Percentiles rank a stretch among this genome's conserved stretches.
These are phyloP conservation scores for Escovopsis sp. DNA, from an alignment of 2,329 filamentous ascomycete genomes.

Conservation along the genomic window DNA sequence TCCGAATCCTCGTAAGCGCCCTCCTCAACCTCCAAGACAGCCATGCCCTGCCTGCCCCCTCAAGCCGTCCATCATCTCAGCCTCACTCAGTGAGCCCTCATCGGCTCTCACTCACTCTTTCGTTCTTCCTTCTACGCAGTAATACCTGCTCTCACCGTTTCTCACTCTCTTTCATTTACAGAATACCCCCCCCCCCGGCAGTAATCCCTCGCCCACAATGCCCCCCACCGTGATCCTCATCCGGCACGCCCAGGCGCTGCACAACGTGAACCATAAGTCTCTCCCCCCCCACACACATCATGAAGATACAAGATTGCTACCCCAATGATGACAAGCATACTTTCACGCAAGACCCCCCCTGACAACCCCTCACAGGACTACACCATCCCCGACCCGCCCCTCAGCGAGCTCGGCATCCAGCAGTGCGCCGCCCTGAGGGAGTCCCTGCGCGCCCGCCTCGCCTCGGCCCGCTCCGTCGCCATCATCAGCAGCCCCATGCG, in stretches of 20 bases:
- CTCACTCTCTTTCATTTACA: no score
- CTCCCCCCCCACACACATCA: not conserved
- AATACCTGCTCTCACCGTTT: no score
- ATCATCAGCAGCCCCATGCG: conserved; percentile 52
- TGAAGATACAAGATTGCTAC: no score
- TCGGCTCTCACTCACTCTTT: not conserved
- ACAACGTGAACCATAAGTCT: conserved; percentile 38
- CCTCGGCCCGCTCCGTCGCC: conserved; percentile 19
- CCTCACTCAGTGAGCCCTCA: not conserved
- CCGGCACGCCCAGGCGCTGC: conserved; percentile 67
- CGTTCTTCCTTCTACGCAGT: no score
- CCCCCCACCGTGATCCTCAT: conserved; percentile 59
- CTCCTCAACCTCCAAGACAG: no score
- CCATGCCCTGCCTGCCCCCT: no score
- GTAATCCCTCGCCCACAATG: conserved; percentile 27
- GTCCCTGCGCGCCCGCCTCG: conserved; percentile 26
- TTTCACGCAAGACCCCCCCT: conserved; percentile 5
- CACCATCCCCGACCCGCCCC: conserved; percentile 32
- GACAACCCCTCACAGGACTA: conserved; percentile 26
- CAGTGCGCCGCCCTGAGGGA: conserved; percentile 33
- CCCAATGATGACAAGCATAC: no score
- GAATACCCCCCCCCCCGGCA: no score
- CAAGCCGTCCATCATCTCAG: no score
- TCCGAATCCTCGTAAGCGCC: no score
- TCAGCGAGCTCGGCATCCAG: conserved; percentile 32